These are phyloP conservation scores for Tuber indicum DNA, from an alignment of 495 filamentous ascomycete genomes.

Conservation along the genomic window DNA sequence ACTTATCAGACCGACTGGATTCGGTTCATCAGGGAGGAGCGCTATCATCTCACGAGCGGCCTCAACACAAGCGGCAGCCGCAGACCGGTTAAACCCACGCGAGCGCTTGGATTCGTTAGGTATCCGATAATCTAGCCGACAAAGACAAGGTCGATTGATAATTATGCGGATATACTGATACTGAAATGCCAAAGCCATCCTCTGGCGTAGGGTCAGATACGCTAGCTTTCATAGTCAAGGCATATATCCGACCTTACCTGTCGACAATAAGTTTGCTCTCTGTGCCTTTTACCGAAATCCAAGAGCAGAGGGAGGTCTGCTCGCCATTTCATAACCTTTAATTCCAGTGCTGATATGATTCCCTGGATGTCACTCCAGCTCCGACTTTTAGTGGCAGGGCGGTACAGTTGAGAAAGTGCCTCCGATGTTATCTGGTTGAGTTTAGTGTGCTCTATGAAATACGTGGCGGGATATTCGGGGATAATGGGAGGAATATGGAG, in stretches of 20 bases:
- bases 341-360: slow-evolving; percentile 50
- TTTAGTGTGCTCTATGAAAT: slow-evolving; percentile 40
- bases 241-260: slow-evolving; percentile 28
- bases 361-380: slow-evolving; percentile 58
- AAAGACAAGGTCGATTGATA: slow-evolving; percentile 57
- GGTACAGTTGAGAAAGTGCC: slow-evolving; percentile 55
- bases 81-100: slow-evolving; percentile 49
- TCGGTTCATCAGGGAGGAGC: slow-evolving; percentile 46
- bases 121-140: slow-evolving; percentile 49
- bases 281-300: slow-evolving; percentile 45
- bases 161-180: slow-evolving; percentile 57
- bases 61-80: slow-evolving; percentile 53
- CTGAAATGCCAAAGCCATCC: slow-evolving; percentile 50
- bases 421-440: slow-evolving; percentile 49
- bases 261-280: slow-evolving; percentile 29
- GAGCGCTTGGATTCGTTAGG: slow-evolving; percentile 46
- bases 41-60: slow-evolving; percentile 53
- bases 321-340: slow-evolving; percentile 53
- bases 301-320: slow-evolving; percentile 49
- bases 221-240: background rate
- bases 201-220: slow-evolving; percentile 38
- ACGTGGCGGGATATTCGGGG: slow-evolving; percentile 29
- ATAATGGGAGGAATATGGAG: slow-evolving; percentile 13
- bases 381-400: slow-evolving; percentile 49
- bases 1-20: slow-evolving; percentile 45